These are phyloP conservation scores for Globisporangium nunn DNA, from an alignment of 352 stramenopile genomes.

Conservation along the genomic window DNA sequence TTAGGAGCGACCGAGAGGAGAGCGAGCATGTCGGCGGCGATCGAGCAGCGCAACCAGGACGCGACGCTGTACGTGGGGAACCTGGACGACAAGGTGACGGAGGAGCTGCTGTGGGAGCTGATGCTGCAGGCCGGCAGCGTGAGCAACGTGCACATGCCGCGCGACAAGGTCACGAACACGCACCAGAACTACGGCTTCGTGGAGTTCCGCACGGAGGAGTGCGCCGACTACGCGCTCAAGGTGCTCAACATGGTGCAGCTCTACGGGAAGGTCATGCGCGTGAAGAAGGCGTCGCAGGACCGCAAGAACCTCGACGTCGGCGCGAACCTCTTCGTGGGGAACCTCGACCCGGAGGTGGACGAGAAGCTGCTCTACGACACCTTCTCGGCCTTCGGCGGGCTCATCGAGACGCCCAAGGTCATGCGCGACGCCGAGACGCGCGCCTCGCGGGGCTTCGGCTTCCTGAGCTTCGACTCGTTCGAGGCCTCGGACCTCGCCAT, in stretches of 20 bases:
- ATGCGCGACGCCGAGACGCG: slow-evolving; percentile 92
- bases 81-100: slow-evolving; percentile 92
- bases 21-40: slow-evolving; percentile 77
- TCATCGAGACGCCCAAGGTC: slow-evolving; percentile 95
- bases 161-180: slow-evolving; percentile 94
- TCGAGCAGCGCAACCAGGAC: slow-evolving; percentile 91
- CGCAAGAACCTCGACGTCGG: slow-evolving; percentile 96
- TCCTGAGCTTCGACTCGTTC: slow-evolving; percentile 97
- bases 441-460: slow-evolving; percentile 93
- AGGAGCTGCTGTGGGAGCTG: slow-evolving; percentile 97
- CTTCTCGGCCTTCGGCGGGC: slow-evolving; percentile 97
- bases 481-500: slow-evolving; percentile 97
- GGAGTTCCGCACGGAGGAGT: slow-evolving; percentile 96
- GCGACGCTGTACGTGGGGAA: slow-evolving; percentile 98
- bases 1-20: neutral
- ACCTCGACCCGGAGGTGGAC: slow-evolving; percentile 95
- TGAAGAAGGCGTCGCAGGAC: slow-evolving; percentile 96
- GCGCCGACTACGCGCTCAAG: slow-evolving; percentile 98
- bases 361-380: slow-evolving; percentile 99
- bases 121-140: slow-evolving; percentile 94
- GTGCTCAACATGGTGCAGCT: slow-evolving; percentile 99
- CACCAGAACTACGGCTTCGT: slow-evolving; percentile 98
- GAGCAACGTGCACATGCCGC: slow-evolving; percentile 97
- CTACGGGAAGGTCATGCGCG: slow-evolving; percentile 92
- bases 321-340: slow-evolving; percentile 98